Evolutionary conservation across 202 grass and related monocot species (phyloP).

Genomic region (Setaria italica): DNA sequence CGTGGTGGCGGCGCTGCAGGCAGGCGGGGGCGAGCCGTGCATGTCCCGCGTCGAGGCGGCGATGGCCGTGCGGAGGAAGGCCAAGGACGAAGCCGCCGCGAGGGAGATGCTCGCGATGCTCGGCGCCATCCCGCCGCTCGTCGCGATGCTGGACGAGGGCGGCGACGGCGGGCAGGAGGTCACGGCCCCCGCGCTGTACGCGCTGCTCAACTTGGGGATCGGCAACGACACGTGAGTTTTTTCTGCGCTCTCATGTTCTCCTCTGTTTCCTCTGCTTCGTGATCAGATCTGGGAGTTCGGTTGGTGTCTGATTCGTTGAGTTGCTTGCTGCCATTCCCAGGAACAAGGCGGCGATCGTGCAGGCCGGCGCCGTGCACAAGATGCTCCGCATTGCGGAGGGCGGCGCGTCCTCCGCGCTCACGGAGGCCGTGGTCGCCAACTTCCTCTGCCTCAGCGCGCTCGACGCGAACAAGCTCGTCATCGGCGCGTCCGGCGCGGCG

Average conservation of each 20-base stretch:
- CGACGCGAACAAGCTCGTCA: conserved; percentile 81
- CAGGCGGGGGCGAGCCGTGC: not conserved
- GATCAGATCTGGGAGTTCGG: conserved; percentile 37
- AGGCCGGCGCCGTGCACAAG: conserved; percentile 91
- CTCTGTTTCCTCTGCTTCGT: conserved; percentile 25
- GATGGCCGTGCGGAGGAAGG: conserved; percentile 65
- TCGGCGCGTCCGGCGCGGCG: conserved; percentile 73
- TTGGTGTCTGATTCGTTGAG: conserved; percentile 18
- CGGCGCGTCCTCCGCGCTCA: conserved; percentile 30
- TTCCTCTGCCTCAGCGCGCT: conserved; percentile 95
- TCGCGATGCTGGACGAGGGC: conserved; percentile 68
- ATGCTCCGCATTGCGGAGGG: conserved; percentile 69
- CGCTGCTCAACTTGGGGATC: conserved; percentile 88
- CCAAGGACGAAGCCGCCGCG: conserved; percentile 75
- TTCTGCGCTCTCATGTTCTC: not conserved
- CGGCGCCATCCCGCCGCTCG: conserved; percentile 84
- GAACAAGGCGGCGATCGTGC: conserved; percentile 92
- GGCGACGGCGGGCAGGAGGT: conserved; percentile 30
- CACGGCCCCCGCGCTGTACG: conserved; percentile 69
- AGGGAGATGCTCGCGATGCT: conserved; percentile 90
- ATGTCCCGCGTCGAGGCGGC: conserved; percentile 56
- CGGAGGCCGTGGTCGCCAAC: conserved; percentile 80
- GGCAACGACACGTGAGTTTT: conserved; percentile 87
- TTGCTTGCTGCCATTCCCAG: conserved; percentile 28
- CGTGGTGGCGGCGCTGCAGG: conserved; percentile 40